Evolutionary conservation across 495 filamentous ascomycete genomes (phyloP).

Genomic region (Penicillium salamii): DNA sequence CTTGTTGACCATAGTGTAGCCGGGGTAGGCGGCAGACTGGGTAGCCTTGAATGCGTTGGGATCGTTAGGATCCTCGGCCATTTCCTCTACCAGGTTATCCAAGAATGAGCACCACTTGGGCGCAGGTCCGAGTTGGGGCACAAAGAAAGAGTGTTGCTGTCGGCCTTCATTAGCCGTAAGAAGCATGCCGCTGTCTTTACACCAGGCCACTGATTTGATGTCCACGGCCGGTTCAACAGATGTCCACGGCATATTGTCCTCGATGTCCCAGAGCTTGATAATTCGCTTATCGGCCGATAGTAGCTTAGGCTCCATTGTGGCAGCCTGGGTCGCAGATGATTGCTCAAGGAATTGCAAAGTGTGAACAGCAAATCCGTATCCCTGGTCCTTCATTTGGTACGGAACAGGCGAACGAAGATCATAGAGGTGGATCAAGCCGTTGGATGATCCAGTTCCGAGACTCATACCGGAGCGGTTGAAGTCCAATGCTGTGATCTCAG

Average conservation of each 20-base stretch:
- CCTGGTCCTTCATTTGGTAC: conserved; percentile 87
- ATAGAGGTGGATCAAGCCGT: conserved; percentile 86
- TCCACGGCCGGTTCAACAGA: conserved; percentile 94
- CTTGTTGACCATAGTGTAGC: conserved; percentile 94
- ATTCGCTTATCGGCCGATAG: conserved; percentile 90
- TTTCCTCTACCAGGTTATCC: conserved; percentile 96
- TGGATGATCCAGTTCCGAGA: conserved; percentile 82
- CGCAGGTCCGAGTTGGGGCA: conserved; percentile 88
- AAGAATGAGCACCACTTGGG: conserved; percentile 96
- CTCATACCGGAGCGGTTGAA: conserved; percentile 84
- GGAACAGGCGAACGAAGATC: conserved; percentile 88
- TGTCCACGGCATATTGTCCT: conserved; percentile 82
- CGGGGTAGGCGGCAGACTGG: conserved; percentile 79
- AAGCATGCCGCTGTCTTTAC: conserved; percentile 84
- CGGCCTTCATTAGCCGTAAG: conserved; percentile 93
- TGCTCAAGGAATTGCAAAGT: conserved; percentile 82
- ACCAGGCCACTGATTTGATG: conserved; percentile 86
- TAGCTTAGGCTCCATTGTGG: conserved; percentile 74
- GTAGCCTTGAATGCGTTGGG: conserved; percentile 58
- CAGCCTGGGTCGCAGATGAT: conserved; percentile 57
- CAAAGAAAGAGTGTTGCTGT: conserved; percentile 91
- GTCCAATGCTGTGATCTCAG: conserved; percentile 82
- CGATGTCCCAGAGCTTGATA: conserved; percentile 93
- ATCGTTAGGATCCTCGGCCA: conserved; percentile 78
- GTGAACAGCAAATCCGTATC: conserved; percentile 91